Evolutionary conservation across 179 eudicot species (phyloP), one percentile per base, ranked within the genome.

Genomic region (Corrigiola litoralis): DNA sequence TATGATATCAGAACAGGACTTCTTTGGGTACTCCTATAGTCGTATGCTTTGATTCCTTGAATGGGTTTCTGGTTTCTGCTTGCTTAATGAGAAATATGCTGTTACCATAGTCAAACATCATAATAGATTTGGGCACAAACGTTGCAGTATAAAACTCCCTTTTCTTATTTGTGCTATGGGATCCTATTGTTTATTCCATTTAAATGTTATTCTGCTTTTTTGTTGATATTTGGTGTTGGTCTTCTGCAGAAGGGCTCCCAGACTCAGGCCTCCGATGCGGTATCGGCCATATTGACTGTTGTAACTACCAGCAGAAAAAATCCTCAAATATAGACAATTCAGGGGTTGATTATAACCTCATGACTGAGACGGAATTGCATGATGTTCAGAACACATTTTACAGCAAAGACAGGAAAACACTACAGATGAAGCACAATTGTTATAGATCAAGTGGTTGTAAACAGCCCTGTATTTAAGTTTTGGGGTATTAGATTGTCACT

Each of bases 241-340:
- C 17, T 52, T 57, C 51, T 74, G 72, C 80, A 86, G 96, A 72
- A 84, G 86, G 76, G 78, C 68, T 33, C 89, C 86, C 20, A 75
- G 96, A 74, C 74, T 81, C 76, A 85, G 95, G 79, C 81, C 87
- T 74, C 84, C 96, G 46, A 58, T 61, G 75, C 83, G 96, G 45
- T 86, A 82, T 87, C 82, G 83, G 88, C 96, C 96, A 61, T 73
- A 81, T 58, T 82, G 68, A 68, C 52, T 1, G 42, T 27, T 37
- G 34, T 27, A 18, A 12, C 50, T 20, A 38, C 38, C 10, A 28
- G 40, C 44, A 31, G 33, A 5, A 58, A 20, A 5, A 16, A 50
- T 5, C 54, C 31, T 31, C 42, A 7, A 13, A 6, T 46, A 28
- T 28, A 11, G 34, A 11, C 41, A 41, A 11, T 32, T 28, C 64